These are phyloP conservation scores for Trifolium subterraneum DNA, from an alignment of 306 rosid genomes.

Conservation along the genomic window DNA sequence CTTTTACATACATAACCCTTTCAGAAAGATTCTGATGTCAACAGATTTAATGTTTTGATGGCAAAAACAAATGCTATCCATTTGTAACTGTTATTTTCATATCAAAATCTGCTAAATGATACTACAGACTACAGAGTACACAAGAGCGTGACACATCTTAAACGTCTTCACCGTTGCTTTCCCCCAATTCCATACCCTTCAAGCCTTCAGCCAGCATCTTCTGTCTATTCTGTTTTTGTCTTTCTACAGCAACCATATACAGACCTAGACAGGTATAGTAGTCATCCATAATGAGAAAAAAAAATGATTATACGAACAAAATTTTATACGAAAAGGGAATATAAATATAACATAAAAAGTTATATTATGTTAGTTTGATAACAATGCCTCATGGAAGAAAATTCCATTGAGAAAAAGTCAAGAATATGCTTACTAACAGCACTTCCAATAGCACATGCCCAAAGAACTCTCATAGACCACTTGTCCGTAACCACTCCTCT, in stretches of 20 bases:
- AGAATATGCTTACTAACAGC: conserved; percentile 48
- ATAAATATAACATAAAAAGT: conserved; percentile 13
- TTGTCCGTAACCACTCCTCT: conserved; percentile 55
- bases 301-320: conserved; percentile 15
- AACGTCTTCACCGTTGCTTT: conserved; percentile 7
- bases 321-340: background rate
- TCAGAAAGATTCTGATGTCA: background rate
- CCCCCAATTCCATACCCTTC: conserved; percentile 47
- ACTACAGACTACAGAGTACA: conserved; percentile 11
- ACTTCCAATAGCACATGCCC: conserved; percentile 59
- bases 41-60: background rate
- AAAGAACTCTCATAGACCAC: conserved; percentile 64
- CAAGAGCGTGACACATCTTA: conserved; percentile 25
- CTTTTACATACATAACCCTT: background rate
- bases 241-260: conserved; percentile 57
- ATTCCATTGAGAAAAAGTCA: conserved; percentile 1
- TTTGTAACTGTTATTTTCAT: background rate
- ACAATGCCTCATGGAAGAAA: conserved; percentile 17
- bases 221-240: conserved; percentile 50
- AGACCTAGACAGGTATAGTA: conserved; percentile 43
- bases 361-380: background rate
- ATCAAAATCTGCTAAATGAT: conserved; percentile 23
- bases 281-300: conserved; percentile 23
- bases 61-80: background rate
- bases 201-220: conserved; percentile 55